Evolutionary conservation across 2,329 filamentous ascomycete species (phyloP).

Genomic region (Bipolaris zeicola): DNA sequence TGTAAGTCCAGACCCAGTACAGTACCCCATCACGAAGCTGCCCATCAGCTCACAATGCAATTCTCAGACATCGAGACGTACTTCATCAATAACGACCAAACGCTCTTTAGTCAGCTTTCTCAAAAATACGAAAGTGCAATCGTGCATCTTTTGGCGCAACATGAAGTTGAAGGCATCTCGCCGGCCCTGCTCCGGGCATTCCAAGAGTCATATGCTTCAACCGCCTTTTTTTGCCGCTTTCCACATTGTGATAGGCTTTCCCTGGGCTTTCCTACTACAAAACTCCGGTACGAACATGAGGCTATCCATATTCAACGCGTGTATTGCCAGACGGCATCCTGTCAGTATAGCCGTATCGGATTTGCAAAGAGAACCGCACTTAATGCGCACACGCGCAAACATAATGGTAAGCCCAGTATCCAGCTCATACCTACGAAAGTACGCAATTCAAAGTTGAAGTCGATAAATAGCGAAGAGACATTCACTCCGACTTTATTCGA

Average conservation of each 20-base stretch:
- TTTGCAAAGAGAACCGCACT: constrained; percentile 8
- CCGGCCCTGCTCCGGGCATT: constrained; percentile 5
- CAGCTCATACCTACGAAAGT: neutral
- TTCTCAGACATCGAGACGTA: too few relatives aligned
- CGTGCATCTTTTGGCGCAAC: neutral
- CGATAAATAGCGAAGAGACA: too few relatives aligned
- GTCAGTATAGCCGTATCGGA: constrained; percentile 11
- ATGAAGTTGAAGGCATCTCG: neutral
- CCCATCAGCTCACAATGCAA: too few relatives aligned
- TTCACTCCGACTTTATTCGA: too few relatives aligned
- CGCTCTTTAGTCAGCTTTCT: too few relatives aligned
- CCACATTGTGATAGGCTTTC: constrained; percentile 7
- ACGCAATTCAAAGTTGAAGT: neutral
- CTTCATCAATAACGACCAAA: too few relatives aligned
- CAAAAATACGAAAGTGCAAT: too few relatives aligned
- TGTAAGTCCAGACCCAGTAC: neutral
- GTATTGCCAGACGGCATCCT: constrained; percentile 8
- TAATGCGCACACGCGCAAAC: constrained; percentile 5
- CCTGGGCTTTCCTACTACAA: constrained; percentile 6
- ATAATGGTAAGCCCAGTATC: neutral
- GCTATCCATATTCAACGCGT: constrained; percentile 5
- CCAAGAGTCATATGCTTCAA: constrained; percentile 14
- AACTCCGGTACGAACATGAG: neutral
- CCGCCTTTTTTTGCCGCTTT: constrained; percentile 18
- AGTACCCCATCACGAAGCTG: neutral